A percentile compares a stretch with the other conserved stretches of the same genome.
phyloP scores from a whole-genome alignment of 352 stramenopile genomes.

The Globisporangium acanthophoron region DNA sequence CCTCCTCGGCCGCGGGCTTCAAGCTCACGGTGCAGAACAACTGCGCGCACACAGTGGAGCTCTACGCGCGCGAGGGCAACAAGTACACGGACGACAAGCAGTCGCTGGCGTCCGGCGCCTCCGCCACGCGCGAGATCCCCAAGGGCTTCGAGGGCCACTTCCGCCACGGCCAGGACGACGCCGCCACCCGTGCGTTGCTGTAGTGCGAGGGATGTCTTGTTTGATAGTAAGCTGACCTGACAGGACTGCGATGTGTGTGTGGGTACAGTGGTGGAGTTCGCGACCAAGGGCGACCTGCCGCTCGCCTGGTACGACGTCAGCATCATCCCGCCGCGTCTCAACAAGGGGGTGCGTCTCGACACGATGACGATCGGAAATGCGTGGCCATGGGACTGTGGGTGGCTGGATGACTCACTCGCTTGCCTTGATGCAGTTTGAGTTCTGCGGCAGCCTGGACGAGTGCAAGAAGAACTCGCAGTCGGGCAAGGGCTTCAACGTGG shows the following conservation, averaged over 20 bases:
- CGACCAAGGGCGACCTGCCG: slow-evolving; percentile 48
- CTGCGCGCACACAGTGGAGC: slow-evolving; percentile 43
- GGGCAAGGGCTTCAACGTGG: slow-evolving; percentile 63
- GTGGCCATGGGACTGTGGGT: too few relatives aligned
- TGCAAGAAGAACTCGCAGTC: slow-evolving; percentile 56
- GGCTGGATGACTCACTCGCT: neutral
- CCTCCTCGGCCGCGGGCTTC: slow-evolving; percentile 22
- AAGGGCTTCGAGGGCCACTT: slow-evolving; percentile 70
- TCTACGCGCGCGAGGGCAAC: slow-evolving; percentile 46
- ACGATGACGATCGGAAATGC: too few relatives aligned
- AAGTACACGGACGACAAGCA: slow-evolving; percentile 43
- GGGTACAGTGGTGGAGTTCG: slow-evolving; percentile 47
- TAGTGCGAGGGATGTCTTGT: too few relatives aligned
- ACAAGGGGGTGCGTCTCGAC: slow-evolving; percentile 21
- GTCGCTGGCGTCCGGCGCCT: slow-evolving; percentile 31
- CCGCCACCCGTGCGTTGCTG: slow-evolving; percentile 36
- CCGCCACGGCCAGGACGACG: slow-evolving; percentile 48
- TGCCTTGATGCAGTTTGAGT: slow-evolving; percentile 26
- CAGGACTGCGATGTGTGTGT: neutral
- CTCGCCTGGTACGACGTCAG: slow-evolving; percentile 69
- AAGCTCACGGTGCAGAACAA: slow-evolving; percentile 61
- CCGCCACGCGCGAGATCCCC: slow-evolving; percentile 29
- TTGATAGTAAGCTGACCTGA: neutral
- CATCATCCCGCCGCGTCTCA: slow-evolving; percentile 55
- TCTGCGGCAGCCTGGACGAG: slow-evolving; percentile 53